Base-by-base conservation (phyloP, 208 protist genomes). In the Chromosphaera perkinsii region DNA sequence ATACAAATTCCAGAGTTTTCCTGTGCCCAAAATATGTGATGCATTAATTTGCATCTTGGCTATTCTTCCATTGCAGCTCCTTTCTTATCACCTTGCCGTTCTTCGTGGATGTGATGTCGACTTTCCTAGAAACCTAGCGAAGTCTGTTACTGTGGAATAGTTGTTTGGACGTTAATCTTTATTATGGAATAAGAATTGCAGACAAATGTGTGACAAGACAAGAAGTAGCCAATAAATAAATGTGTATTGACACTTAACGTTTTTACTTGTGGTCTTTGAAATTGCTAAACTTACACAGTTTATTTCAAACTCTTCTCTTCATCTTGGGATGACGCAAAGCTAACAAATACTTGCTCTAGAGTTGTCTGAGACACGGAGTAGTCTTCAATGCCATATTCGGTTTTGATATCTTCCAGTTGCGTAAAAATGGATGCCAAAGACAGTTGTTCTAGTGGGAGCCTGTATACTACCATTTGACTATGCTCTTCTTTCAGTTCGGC, bases 31-130 rank as follows among this genome's bases (percentile, higher is more conserved):
- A n/a, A 90, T 82, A 17, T 79, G 88, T 32, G 83, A 92, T 74
- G 94, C 80, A 73, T 66, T 94, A 35, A 63, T 73, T 71, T 73
- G 79, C 3, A 54, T 96, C n/a, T 35, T 96, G 10, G 91, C 91
- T 59, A 77, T 90, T 3, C 88, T 98, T 36, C 95, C 94, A 9
- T 73, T 97, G 24, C 94, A 98, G 83, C 77, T 98, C 35, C 73
- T 98, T 12, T 75, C 94, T 0, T 97, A 97, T 78, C 83, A 96
- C 69, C 72, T 98, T 24, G 90, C 94, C 26, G 43, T 94, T 35
- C 12, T 78, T 10, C 82, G 82, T 20, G 91, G 91, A 22, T 84
- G 88, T 72, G 91, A 97, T 69, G 88, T 94, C 0, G 92, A 96
- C 76, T 89, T 80, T 63, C 93, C 92, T 37, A 78, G 92, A 24